Percentiles rank a stretch among this genome's conserved stretches.
These are phyloP conservation scores for Naematelia encephala DNA, from an alignment of 768 basidiomycete species.

Conservation along the genomic window DNA sequence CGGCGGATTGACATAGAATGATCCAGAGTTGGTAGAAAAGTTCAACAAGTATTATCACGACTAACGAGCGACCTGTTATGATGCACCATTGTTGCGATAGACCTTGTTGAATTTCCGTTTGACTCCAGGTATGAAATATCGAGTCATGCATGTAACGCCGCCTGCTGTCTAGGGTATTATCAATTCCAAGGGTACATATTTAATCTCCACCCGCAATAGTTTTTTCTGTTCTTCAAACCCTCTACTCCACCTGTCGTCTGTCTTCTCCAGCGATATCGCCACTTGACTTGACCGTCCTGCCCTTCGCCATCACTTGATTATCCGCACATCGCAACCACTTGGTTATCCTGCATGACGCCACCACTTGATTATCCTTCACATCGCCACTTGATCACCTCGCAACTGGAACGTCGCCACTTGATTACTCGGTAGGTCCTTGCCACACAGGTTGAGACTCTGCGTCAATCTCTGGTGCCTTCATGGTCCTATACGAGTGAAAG, in stretches of 20 bases:
- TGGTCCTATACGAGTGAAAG: slow-evolving; percentile 43
- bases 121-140: too few species aligned
- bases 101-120: slow-evolving; percentile 2
- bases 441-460: slow-evolving; percentile 47
- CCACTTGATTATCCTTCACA: too few species aligned
- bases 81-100: not conserved
- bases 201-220: too few species aligned
- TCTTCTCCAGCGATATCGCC: too few species aligned
- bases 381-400: too few species aligned
- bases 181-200: not conserved
- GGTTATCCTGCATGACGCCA: too few species aligned
- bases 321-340: too few species aligned
- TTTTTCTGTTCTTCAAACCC: too few species aligned
- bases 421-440: slow-evolving; percentile 47
- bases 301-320: too few species aligned
- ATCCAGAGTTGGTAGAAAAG: slow-evolving; percentile 47
- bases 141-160: not conserved
- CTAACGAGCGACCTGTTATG: slow-evolving; percentile 6
- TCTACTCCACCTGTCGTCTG: too few species aligned
- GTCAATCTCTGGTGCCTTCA: slow-evolving; percentile 44
- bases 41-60: slow-evolving; percentile 49
- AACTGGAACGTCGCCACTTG: too few species aligned
- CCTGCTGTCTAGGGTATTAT: not conserved
- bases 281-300: too few species aligned
- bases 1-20: slow-evolving; percentile 27